Conservation (phyloP, 75 land plant species). For the Cunninghamia lanceolata region DNA sequence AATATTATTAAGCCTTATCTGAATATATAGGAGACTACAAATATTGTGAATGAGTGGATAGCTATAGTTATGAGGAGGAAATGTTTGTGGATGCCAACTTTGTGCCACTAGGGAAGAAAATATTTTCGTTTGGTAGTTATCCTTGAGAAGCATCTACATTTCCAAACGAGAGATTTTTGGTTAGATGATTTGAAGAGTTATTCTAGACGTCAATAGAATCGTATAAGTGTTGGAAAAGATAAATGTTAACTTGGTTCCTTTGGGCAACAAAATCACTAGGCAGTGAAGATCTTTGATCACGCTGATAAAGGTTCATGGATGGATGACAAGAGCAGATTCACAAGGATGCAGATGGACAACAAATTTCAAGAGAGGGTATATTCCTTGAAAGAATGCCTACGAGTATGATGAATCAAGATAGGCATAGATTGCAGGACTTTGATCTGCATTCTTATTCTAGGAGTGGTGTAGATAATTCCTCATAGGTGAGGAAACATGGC, state of each 20-base stretch:
- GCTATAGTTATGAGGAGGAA: neutral
- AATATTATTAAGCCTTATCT: neutral
- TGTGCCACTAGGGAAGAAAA: neutral
- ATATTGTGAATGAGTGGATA: neutral
- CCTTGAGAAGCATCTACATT: neutral
- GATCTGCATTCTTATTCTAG: too few species aligned
- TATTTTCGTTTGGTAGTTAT: neutral
- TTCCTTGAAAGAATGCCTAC: neutral
- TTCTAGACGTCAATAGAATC: neutral
- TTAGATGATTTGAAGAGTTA: neutral
- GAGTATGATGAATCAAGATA: neutral
- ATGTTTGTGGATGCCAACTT: neutral
- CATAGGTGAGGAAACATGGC: too few species aligned
- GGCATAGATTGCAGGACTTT: too few species aligned
- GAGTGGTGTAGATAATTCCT: too few species aligned
- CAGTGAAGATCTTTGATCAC: neutral
- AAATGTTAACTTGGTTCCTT: neutral
- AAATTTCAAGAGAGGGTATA: neutral
- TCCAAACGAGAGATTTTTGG: neutral
- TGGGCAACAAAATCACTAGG: neutral
- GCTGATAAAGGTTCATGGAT: too few species aligned
- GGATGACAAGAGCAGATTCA: neutral
- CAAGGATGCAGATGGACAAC: neutral
- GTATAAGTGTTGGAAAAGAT: neutral
- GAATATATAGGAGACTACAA: neutral